These are phyloP conservation scores for Triticum dicoccoides DNA, from an alignment of 176 grass and related monocot species.

Conservation along the genomic window DNA sequence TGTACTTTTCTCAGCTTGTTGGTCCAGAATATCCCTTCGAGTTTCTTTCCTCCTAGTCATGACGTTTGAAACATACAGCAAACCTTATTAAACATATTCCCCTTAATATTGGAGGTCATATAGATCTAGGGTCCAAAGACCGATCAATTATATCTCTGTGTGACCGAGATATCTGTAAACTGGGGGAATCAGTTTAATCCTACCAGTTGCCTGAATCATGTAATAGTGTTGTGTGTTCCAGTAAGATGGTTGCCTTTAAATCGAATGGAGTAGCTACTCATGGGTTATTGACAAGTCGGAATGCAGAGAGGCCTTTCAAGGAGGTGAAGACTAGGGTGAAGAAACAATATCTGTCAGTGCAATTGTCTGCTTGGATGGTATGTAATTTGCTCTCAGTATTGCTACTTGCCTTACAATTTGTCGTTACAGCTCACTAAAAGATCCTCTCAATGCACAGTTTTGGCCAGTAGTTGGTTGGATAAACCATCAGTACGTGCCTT, in stretches of 20 bases:
- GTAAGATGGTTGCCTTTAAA: neutral
- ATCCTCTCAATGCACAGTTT: conserved; percentile 48
- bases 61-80: neutral
- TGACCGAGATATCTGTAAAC: neutral
- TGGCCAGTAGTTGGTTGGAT: conserved; percentile 91
- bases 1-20: neutral
- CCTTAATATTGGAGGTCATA: neutral
- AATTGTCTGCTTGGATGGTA: conserved; percentile 94
- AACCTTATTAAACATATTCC: neutral
- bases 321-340: conserved; percentile 68
- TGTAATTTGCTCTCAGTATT: neutral
- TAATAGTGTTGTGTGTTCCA: neutral
- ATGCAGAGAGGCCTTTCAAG: conserved; percentile 69
- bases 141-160: neutral
- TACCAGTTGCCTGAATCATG: neutral
- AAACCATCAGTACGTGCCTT: conserved; percentile 84
- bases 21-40: neutral
- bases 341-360: conserved; percentile 87
- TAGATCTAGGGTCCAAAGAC: neutral
- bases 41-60: neutral
- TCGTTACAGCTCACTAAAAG: neutral
- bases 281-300: neutral
- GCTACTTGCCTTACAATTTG: neutral
- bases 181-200: neutral
- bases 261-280: conserved; percentile 4